Evolutionary conservation across 352 stramenopile species (phyloP), one percentile per base, ranked within the genome.

Genomic region (Globisporangium spiculum): DNA sequence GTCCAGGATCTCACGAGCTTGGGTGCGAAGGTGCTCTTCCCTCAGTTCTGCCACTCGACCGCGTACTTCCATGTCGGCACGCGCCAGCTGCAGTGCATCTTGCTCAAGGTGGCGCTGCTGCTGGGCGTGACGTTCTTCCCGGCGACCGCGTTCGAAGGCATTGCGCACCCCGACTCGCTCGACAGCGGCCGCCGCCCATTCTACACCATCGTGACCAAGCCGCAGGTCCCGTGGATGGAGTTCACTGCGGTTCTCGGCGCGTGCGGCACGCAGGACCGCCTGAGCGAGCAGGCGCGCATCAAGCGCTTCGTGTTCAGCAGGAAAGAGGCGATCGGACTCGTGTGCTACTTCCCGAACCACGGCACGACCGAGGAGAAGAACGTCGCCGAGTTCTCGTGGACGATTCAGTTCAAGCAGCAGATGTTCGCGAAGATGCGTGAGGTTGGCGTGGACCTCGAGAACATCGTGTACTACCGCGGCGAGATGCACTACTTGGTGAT

Each of bases 401-500:
- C 83, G 26, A 83, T 91, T 57, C 86, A 94, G 76, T 94, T 92
- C 75, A 94, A 94, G 71, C 82, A 94, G 73, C 77, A 89, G 65
- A 80, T 92, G 75, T 94, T 94, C 66, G 84, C 79, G 14, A 84
- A 90, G 74, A 86, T 94, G 77, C 79, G 80, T 48, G 83, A 83
- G 16, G 78, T 86, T 22, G 85, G 82, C 46, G 77, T 96, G 26
- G 84, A 93, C 66, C 68, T 93, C 14, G 88, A 96, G 74, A 93
- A 93, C 63, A 82, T 93, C 48, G 88, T 94, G 71, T 96, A 96
- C 76, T 93, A 94, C 72, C 83, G 85, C 26, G 88, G 87, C 44
- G 84, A 92, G 65, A 91, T 92, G 77, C 88, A 96, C 72, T 96
- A 96, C 73, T 70, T 96, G 36, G 88, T 96, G 9, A 93, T 93